Conservation (phyloP, 495 filamentous ascomycete species). For the Neurospora hispaniola region DNA sequence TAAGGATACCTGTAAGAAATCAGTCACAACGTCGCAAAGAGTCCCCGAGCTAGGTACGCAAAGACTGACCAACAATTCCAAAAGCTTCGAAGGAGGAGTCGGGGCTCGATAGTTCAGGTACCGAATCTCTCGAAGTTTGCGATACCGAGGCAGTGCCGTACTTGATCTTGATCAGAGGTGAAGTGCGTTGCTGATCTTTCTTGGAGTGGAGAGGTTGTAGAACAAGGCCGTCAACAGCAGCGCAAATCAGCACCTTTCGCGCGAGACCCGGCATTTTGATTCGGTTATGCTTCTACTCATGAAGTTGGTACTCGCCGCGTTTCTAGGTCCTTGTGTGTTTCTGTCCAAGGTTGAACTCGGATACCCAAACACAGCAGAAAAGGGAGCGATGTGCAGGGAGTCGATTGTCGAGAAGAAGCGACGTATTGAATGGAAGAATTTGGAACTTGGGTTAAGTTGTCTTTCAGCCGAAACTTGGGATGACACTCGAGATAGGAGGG, state of each 20-base stretch:
- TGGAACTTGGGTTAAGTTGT: not conserved
- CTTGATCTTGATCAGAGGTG: slow-evolving; percentile 51
- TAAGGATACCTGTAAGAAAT: slow-evolving; percentile 56
- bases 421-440: not conserved
- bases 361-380: not conserved
- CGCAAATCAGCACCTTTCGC: slow-evolving; percentile 71
- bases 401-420: not conserved
- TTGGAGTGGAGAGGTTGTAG: slow-evolving; percentile 56
- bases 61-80: slow-evolving; percentile 69
- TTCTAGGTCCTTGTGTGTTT: not conserved
- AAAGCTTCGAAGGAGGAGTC: slow-evolving; percentile 57
- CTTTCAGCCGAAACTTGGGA: not conserved
- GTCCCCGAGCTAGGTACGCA: slow-evolving; percentile 35
- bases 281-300: slow-evolving; percentile 3
- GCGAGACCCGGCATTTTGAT: slow-evolving; percentile 60
- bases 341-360: not conserved
- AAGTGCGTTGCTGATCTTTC: slow-evolving; percentile 35
- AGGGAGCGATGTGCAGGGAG: not conserved
- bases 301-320: slow-evolving; percentile 4
- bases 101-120: slow-evolving; percentile 22
- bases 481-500: not conserved
- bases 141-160: slow-evolving; percentile 56
- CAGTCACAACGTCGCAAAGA: slow-evolving; percentile 66
- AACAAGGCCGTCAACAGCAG: slow-evolving; percentile 76
- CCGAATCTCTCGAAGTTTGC: slow-evolving; percentile 22